Evolutionary conservation across 2,329 filamentous ascomycete species (phyloP), one percentile per base, ranked within the genome.

Genomic region (Penicillium decumbens): DNA sequence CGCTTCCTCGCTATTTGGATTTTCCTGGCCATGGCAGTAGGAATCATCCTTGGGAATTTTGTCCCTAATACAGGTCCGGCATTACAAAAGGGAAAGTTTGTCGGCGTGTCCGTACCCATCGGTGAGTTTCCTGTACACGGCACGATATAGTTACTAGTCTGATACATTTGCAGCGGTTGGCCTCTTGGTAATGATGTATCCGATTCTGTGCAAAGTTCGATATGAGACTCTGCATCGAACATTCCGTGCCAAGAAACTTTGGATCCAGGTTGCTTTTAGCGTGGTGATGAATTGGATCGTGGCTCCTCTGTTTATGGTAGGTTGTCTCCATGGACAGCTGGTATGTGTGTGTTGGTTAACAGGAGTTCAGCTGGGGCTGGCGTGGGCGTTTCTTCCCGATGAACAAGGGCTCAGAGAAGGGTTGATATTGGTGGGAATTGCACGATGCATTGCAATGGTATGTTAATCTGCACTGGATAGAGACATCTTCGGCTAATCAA

Each of bases 121-220:
- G 81, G 81, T 81, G 66, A 44, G 73, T 50, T 28, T 28, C 44
- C 60, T 25, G 63, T 35, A 1, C 2, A 25, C 24, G 38, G 6
- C 15, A 24, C 10, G 10, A 4, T 23, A 20, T 23, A n/a, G 37
- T n/a, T 5, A 3, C 30, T n/a, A 20, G 43, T 20, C 8, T 13
- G 29, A 28, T 38, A 35, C n/a, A 2, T 45, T n/a, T 20, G 5
- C 38, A 88, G 88, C 89, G 1, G 74, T 95, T 41, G 89, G 90
- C 0, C 73, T 95, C 0, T 77, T 95, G 0, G 84, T 95, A 30
- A 95, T 95, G 89, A 95, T 95, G 89, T 95, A 93, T 62, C 90
- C 89, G 0, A 95, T 95, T 50, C 75, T 95, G 0, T 95, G 89
- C 78, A 95, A 93, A 69, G 86, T 95, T 7, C 82, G 82, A 33